These are phyloP conservation scores for Apophysomyces sp. DNA, from an alignment of 371 early-diverging fungal species.

Conservation along the genomic window DNA sequence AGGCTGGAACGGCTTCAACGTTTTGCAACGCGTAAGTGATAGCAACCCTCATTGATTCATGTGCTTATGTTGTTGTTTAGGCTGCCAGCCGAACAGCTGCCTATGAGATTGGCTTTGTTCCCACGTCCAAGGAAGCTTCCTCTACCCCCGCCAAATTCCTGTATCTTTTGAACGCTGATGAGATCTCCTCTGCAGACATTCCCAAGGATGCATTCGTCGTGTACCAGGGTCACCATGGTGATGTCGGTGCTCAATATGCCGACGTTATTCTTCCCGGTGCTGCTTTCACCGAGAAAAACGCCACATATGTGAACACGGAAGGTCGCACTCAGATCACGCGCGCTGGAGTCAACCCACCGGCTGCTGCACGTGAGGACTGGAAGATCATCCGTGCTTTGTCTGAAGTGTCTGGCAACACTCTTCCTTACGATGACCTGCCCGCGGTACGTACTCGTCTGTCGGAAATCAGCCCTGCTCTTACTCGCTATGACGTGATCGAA, in stretches of 20 bases:
- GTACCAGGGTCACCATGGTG: slow-evolving; percentile 98
- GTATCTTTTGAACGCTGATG: slow-evolving; percentile 94
- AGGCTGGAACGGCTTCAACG: slow-evolving; percentile 89
- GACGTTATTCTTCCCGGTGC: slow-evolving; percentile 95
- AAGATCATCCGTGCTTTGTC: slow-evolving; percentile 96
- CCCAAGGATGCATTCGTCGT: slow-evolving; percentile 95
- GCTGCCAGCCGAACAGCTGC: slow-evolving; percentile 90
- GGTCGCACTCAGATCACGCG: slow-evolving; percentile 92
- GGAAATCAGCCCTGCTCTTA: slow-evolving; percentile 86
- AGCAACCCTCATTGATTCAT: not conserved
- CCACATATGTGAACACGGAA: slow-evolving; percentile 95
- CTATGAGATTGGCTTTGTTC: slow-evolving; percentile 86
- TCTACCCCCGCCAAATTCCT: slow-evolving; percentile 67
- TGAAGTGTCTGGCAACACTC: slow-evolving; percentile 81
- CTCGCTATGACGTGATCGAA: slow-evolving; percentile 73
- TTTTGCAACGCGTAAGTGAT: slow-evolving; percentile 79
- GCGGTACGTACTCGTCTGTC: slow-evolving; percentile 83
- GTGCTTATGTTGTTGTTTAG: slow-evolving; percentile 21
- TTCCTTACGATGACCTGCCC: slow-evolving; percentile 88
- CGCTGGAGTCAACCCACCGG: slow-evolving; percentile 90
- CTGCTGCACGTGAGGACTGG: slow-evolving; percentile 96
- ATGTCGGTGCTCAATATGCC: slow-evolving; percentile 92
- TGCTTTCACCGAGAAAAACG: slow-evolving; percentile 97
- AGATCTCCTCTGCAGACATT: slow-evolving; percentile 69
- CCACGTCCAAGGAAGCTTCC: slow-evolving; percentile 47